Evolutionary conservation across 1,284 basidiomycete species (phyloP), one percentile per base, ranked within the genome.

Genomic region (Puccinia polysora): DNA sequence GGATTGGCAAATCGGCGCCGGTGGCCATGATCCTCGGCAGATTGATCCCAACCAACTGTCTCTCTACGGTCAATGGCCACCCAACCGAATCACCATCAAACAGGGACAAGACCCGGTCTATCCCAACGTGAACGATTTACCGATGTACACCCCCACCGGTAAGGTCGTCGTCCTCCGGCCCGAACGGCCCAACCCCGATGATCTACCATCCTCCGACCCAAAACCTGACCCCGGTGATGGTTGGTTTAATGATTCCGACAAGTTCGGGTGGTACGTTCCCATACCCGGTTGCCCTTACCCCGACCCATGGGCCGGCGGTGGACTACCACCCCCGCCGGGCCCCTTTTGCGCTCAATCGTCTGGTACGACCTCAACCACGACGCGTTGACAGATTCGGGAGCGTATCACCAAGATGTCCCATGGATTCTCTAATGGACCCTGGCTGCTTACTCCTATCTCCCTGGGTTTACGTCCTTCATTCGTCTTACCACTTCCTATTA

Each of bases 251-350:
- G 40, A 60, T n/a, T 25, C 50, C 7, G 70, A 73, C 38, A 73
- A 25, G 18, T 38, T 62, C 32, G 58, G 58, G 47, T 58, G 60
- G 62, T 73, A 38, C 34, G 50, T 65, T 7, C 58, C 62, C 34
- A 50, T 56, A 50, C 23, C 60, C 30, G 70, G 70, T 14, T 73
- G 70, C 23, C 50, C 56, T 23, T 73, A 73, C 45, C 62, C 34
- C 10, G 62, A 73, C 23, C 62, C 70, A 28, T 73, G 70, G 70
- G 60, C 52, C 12, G 70, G 62, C 6, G 70, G 64, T 18, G 70
- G 28, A 2, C 28, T 52, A n/a, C 38, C 70, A 32, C 50, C 62
- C 20, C 70, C 70, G 30, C 64, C 70, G n/a, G 62, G 62, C 28
- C 20, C 63, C 34, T 71, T 58, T 30, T 58, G 69, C 7, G 50